Conservation (phyloP, 164 flowering plant genomes). For the Annona squamosa region DNA sequence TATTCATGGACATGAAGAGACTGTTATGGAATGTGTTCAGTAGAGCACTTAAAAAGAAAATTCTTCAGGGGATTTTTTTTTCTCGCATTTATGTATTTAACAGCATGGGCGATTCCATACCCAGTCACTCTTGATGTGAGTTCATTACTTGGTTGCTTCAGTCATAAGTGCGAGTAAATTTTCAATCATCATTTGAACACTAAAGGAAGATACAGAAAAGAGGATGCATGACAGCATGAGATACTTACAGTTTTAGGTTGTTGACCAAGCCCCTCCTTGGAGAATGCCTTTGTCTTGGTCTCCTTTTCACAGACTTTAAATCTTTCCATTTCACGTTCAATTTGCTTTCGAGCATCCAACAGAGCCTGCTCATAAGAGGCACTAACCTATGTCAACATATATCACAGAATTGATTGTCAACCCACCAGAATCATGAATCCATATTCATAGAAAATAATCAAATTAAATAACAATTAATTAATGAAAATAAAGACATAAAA, state of each 20-base stretch:
- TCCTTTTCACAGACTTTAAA: constrained; percentile 99
- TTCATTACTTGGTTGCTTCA: too few relatives aligned
- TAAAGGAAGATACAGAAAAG: neutral
- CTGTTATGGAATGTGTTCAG: too few relatives aligned
- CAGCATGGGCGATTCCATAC: too few relatives aligned
- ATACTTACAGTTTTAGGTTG: constrained; percentile 90
- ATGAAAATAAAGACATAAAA: neutral
- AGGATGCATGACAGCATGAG: neutral
- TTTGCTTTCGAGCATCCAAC: constrained; percentile 94
- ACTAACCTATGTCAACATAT: constrained; percentile 92
- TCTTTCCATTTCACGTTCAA: constrained; percentile 99
- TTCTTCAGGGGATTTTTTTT: too few relatives aligned
- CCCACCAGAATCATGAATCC: constrained; percentile 5
- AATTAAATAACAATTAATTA: neutral
- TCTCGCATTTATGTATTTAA: too few relatives aligned
- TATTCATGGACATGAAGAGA: too few relatives aligned
- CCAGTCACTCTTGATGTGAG: too few relatives aligned
- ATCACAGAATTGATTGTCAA: constrained; percentile 22
- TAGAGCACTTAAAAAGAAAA: neutral
- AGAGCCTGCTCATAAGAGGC: constrained; percentile 99
- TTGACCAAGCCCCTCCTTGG: constrained; percentile 97
- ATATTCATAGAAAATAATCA: neutral
- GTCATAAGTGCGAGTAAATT: neutral
- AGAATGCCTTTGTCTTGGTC: constrained; percentile 98
- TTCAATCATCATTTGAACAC: neutral